Conservation (phyloP, 2,329 filamentous ascomycete species). For the Colletotrichum sidae region DNA sequence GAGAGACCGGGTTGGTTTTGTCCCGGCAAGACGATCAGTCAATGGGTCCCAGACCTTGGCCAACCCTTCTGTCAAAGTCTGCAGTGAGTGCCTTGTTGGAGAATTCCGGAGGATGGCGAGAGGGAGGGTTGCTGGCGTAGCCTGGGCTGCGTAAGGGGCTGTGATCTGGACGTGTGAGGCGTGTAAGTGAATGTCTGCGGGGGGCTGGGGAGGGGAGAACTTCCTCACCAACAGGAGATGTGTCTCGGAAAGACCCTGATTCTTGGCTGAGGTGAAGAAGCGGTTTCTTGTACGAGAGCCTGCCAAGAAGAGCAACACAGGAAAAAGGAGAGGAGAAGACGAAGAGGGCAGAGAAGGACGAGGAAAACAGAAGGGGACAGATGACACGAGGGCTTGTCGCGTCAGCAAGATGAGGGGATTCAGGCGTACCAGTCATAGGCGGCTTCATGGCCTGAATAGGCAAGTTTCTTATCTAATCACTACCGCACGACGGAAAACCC, state of each 20-base stretch:
- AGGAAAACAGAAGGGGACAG: background rate
- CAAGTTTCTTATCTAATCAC: conserved; percentile 36
- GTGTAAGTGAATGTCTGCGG: conserved; percentile 30
- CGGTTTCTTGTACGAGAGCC: background rate
- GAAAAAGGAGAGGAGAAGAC: background rate
- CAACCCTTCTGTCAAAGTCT: conserved; percentile 4
- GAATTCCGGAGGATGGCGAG: conserved; percentile 21
- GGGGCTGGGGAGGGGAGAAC: conserved; percentile 18
- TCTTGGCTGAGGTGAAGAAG: background rate
- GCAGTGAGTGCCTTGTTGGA: background rate
- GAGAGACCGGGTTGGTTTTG: conserved; percentile 23
- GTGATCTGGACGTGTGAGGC: conserved; percentile 13
- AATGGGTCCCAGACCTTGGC: background rate
- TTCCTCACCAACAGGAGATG: conserved; percentile 1
- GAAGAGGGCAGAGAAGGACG: conserved; percentile 2
- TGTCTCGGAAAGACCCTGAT: conserved; percentile 33
- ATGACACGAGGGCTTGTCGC: background rate
- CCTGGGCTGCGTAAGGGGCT: background rate
- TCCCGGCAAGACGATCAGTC: conserved; percentile 14
- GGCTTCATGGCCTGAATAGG: conserved; percentile 34
- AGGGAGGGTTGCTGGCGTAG: background rate
- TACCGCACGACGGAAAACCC: background rate
- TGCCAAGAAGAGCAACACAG: conserved; percentile 1
- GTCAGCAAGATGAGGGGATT: conserved; percentile 2
- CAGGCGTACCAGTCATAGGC: conserved; percentile 30